These are phyloP conservation scores for Corynascus novoguineensis DNA, from an alignment of 495 filamentous ascomycete genomes.

Conservation along the genomic window DNA sequence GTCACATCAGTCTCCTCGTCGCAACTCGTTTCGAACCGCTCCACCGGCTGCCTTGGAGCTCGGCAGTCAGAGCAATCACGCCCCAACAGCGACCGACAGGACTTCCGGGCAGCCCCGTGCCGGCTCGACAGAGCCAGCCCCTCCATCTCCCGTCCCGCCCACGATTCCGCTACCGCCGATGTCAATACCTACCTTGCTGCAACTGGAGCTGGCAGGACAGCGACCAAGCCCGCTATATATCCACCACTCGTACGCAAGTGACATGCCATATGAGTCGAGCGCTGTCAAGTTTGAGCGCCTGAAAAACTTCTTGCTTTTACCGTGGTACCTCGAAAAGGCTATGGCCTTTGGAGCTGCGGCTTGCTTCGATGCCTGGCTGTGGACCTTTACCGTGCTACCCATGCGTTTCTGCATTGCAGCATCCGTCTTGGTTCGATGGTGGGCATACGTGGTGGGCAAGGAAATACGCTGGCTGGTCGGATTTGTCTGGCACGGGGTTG, in stretches of 20 bases:
- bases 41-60: constrained; percentile 30
- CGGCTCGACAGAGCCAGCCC: constrained; percentile 28
- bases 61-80: constrained; percentile 20
- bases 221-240: constrained; percentile 85
- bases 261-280: constrained; percentile 92
- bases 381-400: constrained; percentile 91
- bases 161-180: constrained; percentile 74
- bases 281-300: constrained; percentile 90
- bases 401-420: constrained; percentile 83
- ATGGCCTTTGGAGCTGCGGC: constrained; percentile 83
- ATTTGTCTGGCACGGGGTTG: constrained; percentile 70
- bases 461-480: constrained; percentile 62
- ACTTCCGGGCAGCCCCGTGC: constrained; percentile 4
- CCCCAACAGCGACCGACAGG: constrained; percentile 15
- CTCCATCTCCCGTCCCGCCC: constrained; percentile 62
- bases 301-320: constrained; percentile 80
- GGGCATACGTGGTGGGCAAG: constrained; percentile 55
- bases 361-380: constrained; percentile 95
- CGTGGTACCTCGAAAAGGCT: constrained; percentile 75
- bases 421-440: constrained; percentile 68
- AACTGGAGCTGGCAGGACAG: constrained; percentile 78
- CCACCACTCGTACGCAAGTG: constrained; percentile 61
- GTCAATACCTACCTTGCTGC: constrained; percentile 81
- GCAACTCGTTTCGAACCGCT: constrained; percentile 31
- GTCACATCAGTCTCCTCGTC: constrained; percentile 22